Base-by-base conservation (phyloP, 306 rosid species). In the Cucurbita ficifolia region DNA sequence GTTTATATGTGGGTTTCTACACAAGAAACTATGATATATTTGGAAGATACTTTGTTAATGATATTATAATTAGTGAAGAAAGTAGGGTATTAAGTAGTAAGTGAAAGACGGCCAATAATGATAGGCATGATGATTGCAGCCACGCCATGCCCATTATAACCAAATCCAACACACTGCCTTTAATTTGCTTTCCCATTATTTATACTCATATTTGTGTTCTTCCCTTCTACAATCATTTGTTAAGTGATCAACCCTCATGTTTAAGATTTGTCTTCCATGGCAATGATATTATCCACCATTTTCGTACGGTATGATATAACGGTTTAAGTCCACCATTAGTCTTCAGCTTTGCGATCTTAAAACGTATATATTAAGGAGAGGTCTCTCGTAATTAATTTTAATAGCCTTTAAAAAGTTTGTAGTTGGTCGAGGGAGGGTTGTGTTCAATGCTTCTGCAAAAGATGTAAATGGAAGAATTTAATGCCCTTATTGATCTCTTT, bases 121-220 rank as follows among this genome's bases (percentile, higher is more conserved):
- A 63, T 63, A 38, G 70, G 50, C 33, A 40, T 63, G 51, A 63
- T 63, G 70, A 38, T 63, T 63, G 70, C 50, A 63, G 33, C 70
- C 70, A 63, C 70, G 10, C 70, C 70, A 63, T 40, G 49, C 17
- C 17, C 51, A 63, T 18, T 40, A 62, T 62, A 5, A 62, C 29
- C 70, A 62, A 62, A 62, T 62, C 70, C 70, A 62, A 62, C 45
- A 62, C 40, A 60, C 5, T 36, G 4, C 21, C 29, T 49, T 49
- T 49, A 0, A 1, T 61, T 61, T 61, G 0, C 45, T 61, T 61
- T 36, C 3, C 14, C 65, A 58, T 22, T 58, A 29, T 58, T n/a
- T 58, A 16, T 48, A 10, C 50, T 56, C 61, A 56, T 7, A 19
- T 57, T 57, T 24, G 0, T 33, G 12, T 60, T 60, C 67, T 33